These are phyloP conservation scores for Pleurotus djamor DNA, from an alignment of 768 basidiomycete genomes.

Conservation along the genomic window DNA sequence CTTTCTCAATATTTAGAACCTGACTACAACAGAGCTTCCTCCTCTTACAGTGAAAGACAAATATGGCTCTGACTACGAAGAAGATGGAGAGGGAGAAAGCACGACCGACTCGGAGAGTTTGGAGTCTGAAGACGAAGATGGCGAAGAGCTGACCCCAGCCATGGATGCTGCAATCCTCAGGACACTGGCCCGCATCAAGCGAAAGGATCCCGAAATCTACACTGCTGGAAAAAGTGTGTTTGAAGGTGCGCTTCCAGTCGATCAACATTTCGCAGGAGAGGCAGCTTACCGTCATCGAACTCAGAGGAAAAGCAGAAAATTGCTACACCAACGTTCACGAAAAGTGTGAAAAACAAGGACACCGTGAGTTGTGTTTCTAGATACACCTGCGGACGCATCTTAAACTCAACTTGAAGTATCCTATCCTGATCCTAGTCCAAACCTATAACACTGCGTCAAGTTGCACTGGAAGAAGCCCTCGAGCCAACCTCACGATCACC, in stretches of 20 bases:
- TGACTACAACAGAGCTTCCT: not conserved
- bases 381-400: not conserved
- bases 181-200: slow-evolving; percentile 82
- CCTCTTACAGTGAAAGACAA: slow-evolving; percentile 74
- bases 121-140: slow-evolving; percentile 91
- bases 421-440: slow-evolving; percentile 45
- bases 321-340: slow-evolving; percentile 23
- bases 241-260: slow-evolving; percentile 50
- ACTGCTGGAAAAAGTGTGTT: slow-evolving; percentile 68
- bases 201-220: slow-evolving; percentile 85
- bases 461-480: slow-evolving; percentile 62
- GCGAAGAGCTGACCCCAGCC: slow-evolving; percentile 90
- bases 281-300: not conserved
- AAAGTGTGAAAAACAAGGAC: slow-evolving; percentile 30
- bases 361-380: slow-evolving; percentile 37
- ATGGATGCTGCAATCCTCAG: slow-evolving; percentile 93
- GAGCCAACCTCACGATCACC: slow-evolving; percentile 51
- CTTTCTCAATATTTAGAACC: not conserved
- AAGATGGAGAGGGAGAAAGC: slow-evolving; percentile 43
- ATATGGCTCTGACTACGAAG: slow-evolving; percentile 75
- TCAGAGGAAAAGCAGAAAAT: slow-evolving; percentile 68
- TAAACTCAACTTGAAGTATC: not conserved
- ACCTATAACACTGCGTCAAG: slow-evolving; percentile 75
- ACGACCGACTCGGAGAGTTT: slow-evolving; percentile 74
- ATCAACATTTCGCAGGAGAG: not conserved